These are phyloP conservation scores for Butyriboletus appendiculatus DNA, from an alignment of 1,284 basidiomycete genomes.

Conservation along the genomic window DNA sequence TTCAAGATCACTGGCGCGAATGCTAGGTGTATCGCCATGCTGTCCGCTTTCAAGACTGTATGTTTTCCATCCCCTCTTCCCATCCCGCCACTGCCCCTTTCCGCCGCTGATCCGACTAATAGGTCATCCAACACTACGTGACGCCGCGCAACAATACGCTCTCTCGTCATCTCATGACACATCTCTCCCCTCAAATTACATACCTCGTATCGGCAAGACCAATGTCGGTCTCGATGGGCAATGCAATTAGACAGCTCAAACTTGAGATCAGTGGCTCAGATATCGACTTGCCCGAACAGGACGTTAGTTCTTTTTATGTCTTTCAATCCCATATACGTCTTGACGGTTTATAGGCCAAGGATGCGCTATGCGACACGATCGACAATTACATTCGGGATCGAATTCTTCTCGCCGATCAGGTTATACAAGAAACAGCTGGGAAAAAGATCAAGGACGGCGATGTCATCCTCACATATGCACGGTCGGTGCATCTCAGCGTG, in stretches of 20 bases:
- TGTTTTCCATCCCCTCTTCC: slow-evolving; percentile 25
- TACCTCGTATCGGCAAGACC: slow-evolving; percentile 86
- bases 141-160: slow-evolving; percentile 84
- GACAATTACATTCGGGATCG: slow-evolving; percentile 94
- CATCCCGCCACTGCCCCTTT: background rate
- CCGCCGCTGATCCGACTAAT: slow-evolving; percentile 9
- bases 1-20: slow-evolving; percentile 89
- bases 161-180: slow-evolving; percentile 84
- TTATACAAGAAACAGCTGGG: slow-evolving; percentile 87
- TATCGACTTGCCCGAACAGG: slow-evolving; percentile 91
- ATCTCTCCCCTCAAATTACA: slow-evolving; percentile 89
- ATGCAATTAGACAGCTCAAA: slow-evolving; percentile 94
- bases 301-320: slow-evolving; percentile 54
- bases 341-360: slow-evolving; percentile 70
- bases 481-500: slow-evolving; percentile 46
- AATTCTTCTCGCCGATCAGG: slow-evolving; percentile 91
- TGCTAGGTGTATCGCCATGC: slow-evolving; percentile 85
- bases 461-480: slow-evolving; percentile 90
- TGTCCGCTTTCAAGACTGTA: slow-evolving; percentile 83
- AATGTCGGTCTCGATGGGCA: slow-evolving; percentile 95
- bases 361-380: slow-evolving; percentile 82
- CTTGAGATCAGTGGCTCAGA: slow-evolving; percentile 92
- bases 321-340: background rate
- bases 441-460: slow-evolving; percentile 96
- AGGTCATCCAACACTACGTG: slow-evolving; percentile 88